Percentiles rank a stretch among this genome's conserved stretches.
phyloP scores from a whole-genome alignment of 208 protist species.

The Acanthamoeba castellanii region DNA sequence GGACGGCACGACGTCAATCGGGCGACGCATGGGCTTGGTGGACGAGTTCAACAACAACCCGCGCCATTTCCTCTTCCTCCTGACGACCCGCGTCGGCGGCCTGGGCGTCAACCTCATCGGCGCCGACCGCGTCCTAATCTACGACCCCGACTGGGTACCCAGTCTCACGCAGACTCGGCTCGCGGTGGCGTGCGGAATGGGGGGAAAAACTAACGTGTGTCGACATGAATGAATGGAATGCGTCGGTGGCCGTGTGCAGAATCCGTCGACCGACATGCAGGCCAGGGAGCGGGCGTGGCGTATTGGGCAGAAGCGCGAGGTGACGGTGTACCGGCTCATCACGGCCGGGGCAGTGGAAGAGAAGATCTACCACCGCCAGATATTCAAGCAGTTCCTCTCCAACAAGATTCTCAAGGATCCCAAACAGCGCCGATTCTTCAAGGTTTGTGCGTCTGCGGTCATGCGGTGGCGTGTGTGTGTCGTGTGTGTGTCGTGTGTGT shows the following conservation, averaged over 20 bases:
- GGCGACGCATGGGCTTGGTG: slow-evolving; percentile 93
- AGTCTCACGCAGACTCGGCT: neutral
- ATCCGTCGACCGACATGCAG: slow-evolving; percentile 91
- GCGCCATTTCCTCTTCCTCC: slow-evolving; percentile 95
- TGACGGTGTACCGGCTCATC: slow-evolving; percentile 98
- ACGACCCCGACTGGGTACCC: slow-evolving; percentile 97
- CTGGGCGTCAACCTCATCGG: slow-evolving; percentile 98
- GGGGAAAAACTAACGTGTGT: no score
- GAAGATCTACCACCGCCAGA: slow-evolving; percentile 97
- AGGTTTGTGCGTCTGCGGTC: slow-evolving; percentile 75
- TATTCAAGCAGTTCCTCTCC: slow-evolving; percentile 95
- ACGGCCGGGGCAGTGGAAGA: slow-evolving; percentile 99
- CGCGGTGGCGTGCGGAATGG: neutral
- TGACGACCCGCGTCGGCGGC: slow-evolving; percentile 96
- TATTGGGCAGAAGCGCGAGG: slow-evolving; percentile 96
- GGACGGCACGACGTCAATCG: slow-evolving; percentile 95
- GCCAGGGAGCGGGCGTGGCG: slow-evolving; percentile 95
- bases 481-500: neutral
- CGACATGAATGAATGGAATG: no score
- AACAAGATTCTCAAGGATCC: slow-evolving; percentile 98
- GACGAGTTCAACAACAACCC: slow-evolving; percentile 96
- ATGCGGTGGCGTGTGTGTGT: neutral
- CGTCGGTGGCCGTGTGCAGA: slow-evolving; percentile 58
- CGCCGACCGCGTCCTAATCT: slow-evolving; percentile 98
- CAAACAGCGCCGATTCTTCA: slow-evolving; percentile 95